Percentiles rank a stretch among this genome's conserved stretches.
Conservation (phyloP, 495 filamentous ascomycete species). For the Hyphodiscus hymeniophilus region DNA sequence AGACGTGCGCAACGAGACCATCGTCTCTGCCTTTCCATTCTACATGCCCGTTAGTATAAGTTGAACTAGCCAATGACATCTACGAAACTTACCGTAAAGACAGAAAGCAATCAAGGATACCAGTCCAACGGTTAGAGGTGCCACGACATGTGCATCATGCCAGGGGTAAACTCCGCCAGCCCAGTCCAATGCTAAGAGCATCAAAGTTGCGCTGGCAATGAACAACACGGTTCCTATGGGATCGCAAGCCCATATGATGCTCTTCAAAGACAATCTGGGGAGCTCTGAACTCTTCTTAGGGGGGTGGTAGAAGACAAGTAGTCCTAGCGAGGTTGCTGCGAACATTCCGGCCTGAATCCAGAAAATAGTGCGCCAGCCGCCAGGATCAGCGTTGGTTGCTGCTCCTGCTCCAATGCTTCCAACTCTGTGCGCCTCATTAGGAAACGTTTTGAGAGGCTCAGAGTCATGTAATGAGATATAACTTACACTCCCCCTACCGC, state of each 20-base stretch:
- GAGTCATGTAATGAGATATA: background rate
- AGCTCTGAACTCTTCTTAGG: conserved; percentile 33
- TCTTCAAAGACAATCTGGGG: conserved; percentile 31
- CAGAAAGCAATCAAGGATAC: conserved; percentile 35
- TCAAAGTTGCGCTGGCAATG: conserved; percentile 37
- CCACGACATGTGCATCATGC: conserved; percentile 40
- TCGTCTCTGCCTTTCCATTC: conserved; percentile 47
- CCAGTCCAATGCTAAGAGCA: conserved; percentile 45
- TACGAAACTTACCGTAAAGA: conserved; percentile 29
- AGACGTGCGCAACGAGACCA: conserved; percentile 45
- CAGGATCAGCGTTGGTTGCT: conserved; percentile 35
- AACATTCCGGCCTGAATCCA: conserved; percentile 52
- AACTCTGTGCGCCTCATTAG: conserved; percentile 22
- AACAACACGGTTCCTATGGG: conserved; percentile 44
- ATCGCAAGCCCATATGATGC: conserved; percentile 43
- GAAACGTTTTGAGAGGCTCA: background rate
- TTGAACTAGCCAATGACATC: background rate
- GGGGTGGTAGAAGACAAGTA: conserved; percentile 40
- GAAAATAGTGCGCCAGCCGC: conserved; percentile 48
- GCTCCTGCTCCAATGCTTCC: conserved; percentile 40
- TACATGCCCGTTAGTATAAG: conserved; percentile 9
- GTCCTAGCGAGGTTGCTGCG: conserved; percentile 33
- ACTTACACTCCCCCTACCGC: conserved; percentile 40
- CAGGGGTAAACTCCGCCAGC: conserved; percentile 41
- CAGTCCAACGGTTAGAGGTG: conserved; percentile 37